phyloP scores from a whole-genome alignment of 768 basidiomycete genomes.

The Floccularia luteovirens region DNA sequence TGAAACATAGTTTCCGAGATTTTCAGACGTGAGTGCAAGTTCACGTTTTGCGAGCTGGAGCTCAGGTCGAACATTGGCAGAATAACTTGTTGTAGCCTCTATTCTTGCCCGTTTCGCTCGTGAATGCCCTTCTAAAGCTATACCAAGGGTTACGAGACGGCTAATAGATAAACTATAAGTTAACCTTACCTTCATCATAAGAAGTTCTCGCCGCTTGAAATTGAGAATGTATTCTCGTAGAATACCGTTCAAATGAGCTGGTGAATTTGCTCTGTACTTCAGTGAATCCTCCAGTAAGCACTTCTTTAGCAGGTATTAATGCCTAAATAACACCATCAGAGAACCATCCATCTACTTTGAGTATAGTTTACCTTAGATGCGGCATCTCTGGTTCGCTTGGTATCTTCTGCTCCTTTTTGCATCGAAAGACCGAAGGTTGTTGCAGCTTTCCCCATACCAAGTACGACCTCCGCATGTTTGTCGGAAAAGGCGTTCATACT shows the following conservation, averaged over 20 bases:
- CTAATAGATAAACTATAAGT: not conserved
- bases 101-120: conserved; percentile 63
- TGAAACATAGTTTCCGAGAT: conserved; percentile 31
- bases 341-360: too few species aligned
- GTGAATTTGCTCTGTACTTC: conserved; percentile 36
- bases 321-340: conserved; percentile 24
- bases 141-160: not conserved
- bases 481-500: conserved; percentile 38
- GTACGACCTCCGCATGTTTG: conserved; percentile 40
- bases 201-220: conserved; percentile 34
- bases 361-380: conserved; percentile 45
- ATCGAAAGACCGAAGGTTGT: conserved; percentile 32
- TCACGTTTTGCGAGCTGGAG: conserved; percentile 43
- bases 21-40: conserved; percentile 40
- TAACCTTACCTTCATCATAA: conserved; percentile 33
- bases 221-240: conserved; percentile 42
- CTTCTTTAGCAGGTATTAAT: conserved; percentile 26
- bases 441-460: conserved; percentile 28
- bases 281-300: conserved; percentile 32
- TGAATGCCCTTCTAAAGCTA: conserved; percentile 56
- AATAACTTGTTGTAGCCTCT: conserved; percentile 46
- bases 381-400: conserved; percentile 48
- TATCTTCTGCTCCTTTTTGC: conserved; percentile 39
- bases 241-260: conserved; percentile 41
- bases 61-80: conserved; percentile 41